Conservation (phyloP, 2,329 filamentous ascomycete genomes). For the Beauveria asiatica region DNA sequence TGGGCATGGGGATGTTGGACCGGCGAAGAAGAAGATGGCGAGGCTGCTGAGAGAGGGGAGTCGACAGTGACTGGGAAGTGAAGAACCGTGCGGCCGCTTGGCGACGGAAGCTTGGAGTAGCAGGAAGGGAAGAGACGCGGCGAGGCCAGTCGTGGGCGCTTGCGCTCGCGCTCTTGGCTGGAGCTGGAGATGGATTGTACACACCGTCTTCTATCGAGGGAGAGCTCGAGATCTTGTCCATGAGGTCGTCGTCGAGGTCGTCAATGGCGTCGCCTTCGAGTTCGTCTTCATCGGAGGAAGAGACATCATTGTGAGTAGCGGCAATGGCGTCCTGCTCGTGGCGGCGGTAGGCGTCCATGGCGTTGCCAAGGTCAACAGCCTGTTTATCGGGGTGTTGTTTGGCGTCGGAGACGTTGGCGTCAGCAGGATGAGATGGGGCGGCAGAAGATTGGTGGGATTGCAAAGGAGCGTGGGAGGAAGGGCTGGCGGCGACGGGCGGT, state of each 20-base stretch:
- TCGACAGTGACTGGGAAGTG: constrained; percentile 9
- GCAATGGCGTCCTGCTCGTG: constrained; percentile 50
- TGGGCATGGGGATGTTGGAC: not conserved
- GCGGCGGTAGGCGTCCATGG: constrained; percentile 18
- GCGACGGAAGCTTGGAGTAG: constrained; percentile 24
- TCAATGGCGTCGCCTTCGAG: constrained; percentile 62
- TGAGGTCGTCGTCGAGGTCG: constrained; percentile 81
- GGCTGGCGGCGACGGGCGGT: constrained; percentile 35
- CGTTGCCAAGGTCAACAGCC: constrained; percentile 11
- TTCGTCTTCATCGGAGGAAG: constrained; percentile 51
- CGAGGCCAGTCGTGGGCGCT: constrained; percentile 29
- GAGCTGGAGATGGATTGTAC: constrained; percentile 39
- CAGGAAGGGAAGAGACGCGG: constrained; percentile 34
- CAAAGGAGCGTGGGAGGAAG: constrained; percentile 23
- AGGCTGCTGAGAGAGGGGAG: not conserved
- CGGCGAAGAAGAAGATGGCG: constrained; percentile 10
- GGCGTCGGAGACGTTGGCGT: constrained; percentile 26
- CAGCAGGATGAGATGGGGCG: constrained; percentile 37
- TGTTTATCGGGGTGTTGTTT: constrained; percentile 9
- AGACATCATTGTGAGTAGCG: constrained; percentile 51
- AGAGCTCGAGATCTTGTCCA: constrained; percentile 98
- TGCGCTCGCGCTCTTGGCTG: constrained; percentile 17
- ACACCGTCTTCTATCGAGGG: constrained; percentile 98
- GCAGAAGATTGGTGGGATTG: constrained; percentile 25
- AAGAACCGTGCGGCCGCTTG: constrained; percentile 23